Conservation (phyloP, 2,329 filamentous ascomycete genomes). For the Calonectria pseudoturangicola region DNA sequence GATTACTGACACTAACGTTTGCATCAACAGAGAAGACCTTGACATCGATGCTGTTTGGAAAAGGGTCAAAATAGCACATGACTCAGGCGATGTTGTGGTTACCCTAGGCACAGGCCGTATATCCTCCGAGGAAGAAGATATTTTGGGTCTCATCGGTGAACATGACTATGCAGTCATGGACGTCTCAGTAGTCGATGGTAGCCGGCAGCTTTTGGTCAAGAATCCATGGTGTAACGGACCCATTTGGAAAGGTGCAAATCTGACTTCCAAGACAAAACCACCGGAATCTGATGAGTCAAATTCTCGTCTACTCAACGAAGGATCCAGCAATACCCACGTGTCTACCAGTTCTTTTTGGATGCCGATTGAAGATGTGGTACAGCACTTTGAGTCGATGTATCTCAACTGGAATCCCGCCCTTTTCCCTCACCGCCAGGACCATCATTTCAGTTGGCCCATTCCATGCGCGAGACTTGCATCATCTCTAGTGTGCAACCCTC, state of each 20-base stretch:
- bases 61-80: slow-evolving; percentile 83
- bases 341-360: slow-evolving; percentile 93
- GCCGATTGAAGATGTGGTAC: slow-evolving; percentile 87
- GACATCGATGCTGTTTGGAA: slow-evolving; percentile 86
- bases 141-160: slow-evolving; percentile 88
- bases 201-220: slow-evolving; percentile 87
- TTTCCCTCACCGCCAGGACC: slow-evolving; percentile 88
- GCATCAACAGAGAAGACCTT: slow-evolving; percentile 79
- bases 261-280: background rate
- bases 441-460: slow-evolving; percentile 90
- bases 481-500: slow-evolving; percentile 79
- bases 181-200: slow-evolving; percentile 77
- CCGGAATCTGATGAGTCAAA: background rate
- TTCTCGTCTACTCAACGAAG: slow-evolving; percentile 6
- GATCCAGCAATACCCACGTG: slow-evolving; percentile 37
- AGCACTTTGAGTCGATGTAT: slow-evolving; percentile 96
- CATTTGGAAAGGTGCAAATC: slow-evolving; percentile 75
- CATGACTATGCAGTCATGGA: slow-evolving; percentile 96
- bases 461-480: slow-evolving; percentile 69
- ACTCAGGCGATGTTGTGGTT: slow-evolving; percentile 86
- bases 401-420: slow-evolving; percentile 96
- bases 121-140: slow-evolving; percentile 83
- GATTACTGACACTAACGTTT: slow-evolving; percentile 35
- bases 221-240: slow-evolving; percentile 95
- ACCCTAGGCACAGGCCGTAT: slow-evolving; percentile 93